Evolutionary conservation across 2,329 filamentous ascomycete species (phyloP).

Genomic region (Sarocladium strictum): DNA sequence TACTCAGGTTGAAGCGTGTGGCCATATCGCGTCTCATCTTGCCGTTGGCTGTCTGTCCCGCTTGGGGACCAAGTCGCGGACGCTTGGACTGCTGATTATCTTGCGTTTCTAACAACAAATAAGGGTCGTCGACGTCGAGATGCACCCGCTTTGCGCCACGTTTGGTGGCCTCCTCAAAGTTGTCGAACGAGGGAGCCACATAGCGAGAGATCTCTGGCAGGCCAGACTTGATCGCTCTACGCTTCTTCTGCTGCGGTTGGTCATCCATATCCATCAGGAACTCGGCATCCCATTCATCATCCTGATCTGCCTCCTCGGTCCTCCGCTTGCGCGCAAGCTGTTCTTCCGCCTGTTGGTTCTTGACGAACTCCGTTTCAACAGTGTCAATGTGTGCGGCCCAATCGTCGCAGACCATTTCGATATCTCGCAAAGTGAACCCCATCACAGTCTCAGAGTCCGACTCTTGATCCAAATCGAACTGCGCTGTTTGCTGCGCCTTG

Average conservation of each 20-base stretch:
- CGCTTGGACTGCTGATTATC: slow-evolving; percentile 61
- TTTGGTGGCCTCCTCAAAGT: slow-evolving; percentile 69
- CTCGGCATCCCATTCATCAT: slow-evolving; percentile 59
- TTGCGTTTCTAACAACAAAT: slow-evolving; percentile 75
- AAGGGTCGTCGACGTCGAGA: slow-evolving; percentile 82
- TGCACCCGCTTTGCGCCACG: slow-evolving; percentile 72
- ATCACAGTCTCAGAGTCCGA: slow-evolving; percentile 61
- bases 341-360: slow-evolving; percentile 25
- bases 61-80: slow-evolving; percentile 43
- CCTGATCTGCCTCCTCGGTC: slow-evolving; percentile 26
- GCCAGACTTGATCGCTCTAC: slow-evolving; percentile 54
- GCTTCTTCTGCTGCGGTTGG: slow-evolving; percentile 56
- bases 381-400: slow-evolving; percentile 64
- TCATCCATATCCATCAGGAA: slow-evolving; percentile 41
- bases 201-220: slow-evolving; percentile 54
- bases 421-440: slow-evolving; percentile 71
- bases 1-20: slow-evolving; percentile 89
- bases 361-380: slow-evolving; percentile 32
- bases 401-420: slow-evolving; percentile 80
- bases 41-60: slow-evolving; percentile 61
- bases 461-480: slow-evolving; percentile 43
- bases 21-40: slow-evolving; percentile 67
- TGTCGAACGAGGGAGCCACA: slow-evolving; percentile 67
- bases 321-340: slow-evolving; percentile 26
- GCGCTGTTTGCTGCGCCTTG: slow-evolving; percentile 29